These are phyloP conservation scores for Plasmopara muralis DNA, from an alignment of 352 stramenopile species.

Conservation along the genomic window DNA sequence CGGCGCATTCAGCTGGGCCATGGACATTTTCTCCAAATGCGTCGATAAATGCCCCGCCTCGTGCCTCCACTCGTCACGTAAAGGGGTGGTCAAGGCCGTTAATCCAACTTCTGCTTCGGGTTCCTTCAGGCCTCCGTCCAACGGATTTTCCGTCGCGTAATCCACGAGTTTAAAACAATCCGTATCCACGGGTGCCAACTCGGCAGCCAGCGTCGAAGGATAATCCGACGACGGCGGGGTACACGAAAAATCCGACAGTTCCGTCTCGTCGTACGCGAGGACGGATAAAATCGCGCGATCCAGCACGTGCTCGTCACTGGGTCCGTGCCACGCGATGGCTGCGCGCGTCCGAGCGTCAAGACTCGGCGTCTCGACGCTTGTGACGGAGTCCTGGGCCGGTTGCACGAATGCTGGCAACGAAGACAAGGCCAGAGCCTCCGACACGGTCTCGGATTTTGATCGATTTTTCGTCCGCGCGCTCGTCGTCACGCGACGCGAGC, in stretches of 20 bases:
- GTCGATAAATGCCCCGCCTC: constrained; percentile 38
- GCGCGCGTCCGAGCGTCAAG: too few species aligned
- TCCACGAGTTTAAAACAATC: constrained; percentile 43
- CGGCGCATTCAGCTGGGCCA: constrained; percentile 26
- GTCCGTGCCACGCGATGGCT: too few species aligned
- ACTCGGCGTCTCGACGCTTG: constrained; percentile 1
- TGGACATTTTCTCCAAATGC: constrained; percentile 64
- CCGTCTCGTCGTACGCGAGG: constrained; percentile 23
- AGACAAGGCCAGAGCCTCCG: constrained; percentile 17
- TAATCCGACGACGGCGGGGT: constrained; percentile 19
- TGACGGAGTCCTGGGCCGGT: constrained; percentile 5
- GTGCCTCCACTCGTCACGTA: constrained; percentile 30
- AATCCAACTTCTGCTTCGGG: constrained; percentile 20
- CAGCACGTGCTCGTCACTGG: constrained; percentile 54
- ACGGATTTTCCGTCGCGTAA: constrained; percentile 8
- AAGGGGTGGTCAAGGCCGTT: constrained; percentile 17
- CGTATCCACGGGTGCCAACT: constrained; percentile 33
- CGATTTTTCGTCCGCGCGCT: constrained; percentile 35
- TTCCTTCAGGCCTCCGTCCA: constrained; percentile 12
- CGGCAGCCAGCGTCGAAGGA: constrained; percentile 24
- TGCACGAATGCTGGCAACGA: constrained; percentile 15
- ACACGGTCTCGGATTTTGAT: constrained; percentile 52
- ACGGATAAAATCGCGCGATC: constrained; percentile 74
- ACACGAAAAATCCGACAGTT: too few species aligned
- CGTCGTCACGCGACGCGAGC: constrained; percentile 16